These are phyloP conservation scores for Saksenaea vasiformis DNA, from an alignment of 371 early-diverging fungal species.

Conservation along the genomic window DNA sequence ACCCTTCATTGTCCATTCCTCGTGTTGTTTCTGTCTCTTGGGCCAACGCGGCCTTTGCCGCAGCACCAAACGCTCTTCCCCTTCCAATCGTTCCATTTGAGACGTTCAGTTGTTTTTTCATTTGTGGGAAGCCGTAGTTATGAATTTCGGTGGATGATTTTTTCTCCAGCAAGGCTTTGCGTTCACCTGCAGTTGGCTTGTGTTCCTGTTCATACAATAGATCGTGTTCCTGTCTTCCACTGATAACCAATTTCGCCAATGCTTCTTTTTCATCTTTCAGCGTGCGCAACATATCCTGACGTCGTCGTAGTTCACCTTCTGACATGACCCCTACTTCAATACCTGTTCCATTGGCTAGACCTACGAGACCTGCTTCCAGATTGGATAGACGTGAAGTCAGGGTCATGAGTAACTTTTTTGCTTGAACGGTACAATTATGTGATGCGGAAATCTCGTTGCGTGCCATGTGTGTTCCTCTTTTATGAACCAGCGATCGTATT, in stretches of 20 bases:
- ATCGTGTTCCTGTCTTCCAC: slow-evolving; percentile 50
- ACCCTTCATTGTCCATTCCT: slow-evolving; percentile 72
- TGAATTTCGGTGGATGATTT: background rate
- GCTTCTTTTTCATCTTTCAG: slow-evolving; percentile 74
- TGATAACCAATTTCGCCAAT: slow-evolving; percentile 55
- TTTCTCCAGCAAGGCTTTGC: slow-evolving; percentile 23
- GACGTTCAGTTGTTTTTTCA: background rate
- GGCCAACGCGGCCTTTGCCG: slow-evolving; percentile 35
- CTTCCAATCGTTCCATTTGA: slow-evolving; percentile 8
- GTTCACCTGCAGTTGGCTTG: slow-evolving; percentile 11
- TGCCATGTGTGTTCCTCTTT: slow-evolving; percentile 68
- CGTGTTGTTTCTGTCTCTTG: slow-evolving; percentile 79
- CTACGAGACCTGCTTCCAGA: slow-evolving; percentile 60
- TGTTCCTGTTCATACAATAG: slow-evolving; percentile 11
- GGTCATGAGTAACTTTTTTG: slow-evolving; percentile 70
- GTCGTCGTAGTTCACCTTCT: slow-evolving; percentile 73
- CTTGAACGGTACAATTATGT: slow-evolving; percentile 78
- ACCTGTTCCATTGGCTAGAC: slow-evolving; percentile 51
- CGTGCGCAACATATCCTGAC: slow-evolving; percentile 76
- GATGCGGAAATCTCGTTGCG: slow-evolving; percentile 77
- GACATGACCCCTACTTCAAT: slow-evolving; percentile 41
- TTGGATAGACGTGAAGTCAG: slow-evolving; percentile 52
- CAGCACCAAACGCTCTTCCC: slow-evolving; percentile 72
- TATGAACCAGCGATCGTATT: slow-evolving; percentile 70
- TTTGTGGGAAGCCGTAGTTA: slow-evolving; percentile 25